phyloP scores from a whole-genome alignment of 1,284 basidiomycete species.

The Leccinum solheimii region DNA sequence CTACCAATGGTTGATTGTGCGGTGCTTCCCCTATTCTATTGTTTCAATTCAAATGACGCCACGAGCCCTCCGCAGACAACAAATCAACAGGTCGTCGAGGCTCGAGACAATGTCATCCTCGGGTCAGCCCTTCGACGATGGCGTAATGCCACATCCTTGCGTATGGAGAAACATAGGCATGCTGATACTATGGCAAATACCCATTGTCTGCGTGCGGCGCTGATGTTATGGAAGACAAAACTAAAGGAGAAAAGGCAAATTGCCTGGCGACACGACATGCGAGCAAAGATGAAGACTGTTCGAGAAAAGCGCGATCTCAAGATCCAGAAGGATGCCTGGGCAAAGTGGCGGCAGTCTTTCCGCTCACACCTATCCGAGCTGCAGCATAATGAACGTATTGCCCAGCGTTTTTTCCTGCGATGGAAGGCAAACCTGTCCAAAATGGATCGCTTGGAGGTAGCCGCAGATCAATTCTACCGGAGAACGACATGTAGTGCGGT shows the following conservation, averaged over 20 bases:
- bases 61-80: slow-evolving; percentile 49
- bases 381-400: slow-evolving; percentile 46
- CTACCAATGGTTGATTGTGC: slow-evolving; percentile 67
- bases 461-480: slow-evolving; percentile 48
- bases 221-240: slow-evolving; percentile 52
- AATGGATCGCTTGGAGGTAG: slow-evolving; percentile 45
- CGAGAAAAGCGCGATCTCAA: slow-evolving; percentile 52
- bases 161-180: slow-evolving; percentile 40
- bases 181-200: slow-evolving; percentile 44
- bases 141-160: slow-evolving; percentile 44
- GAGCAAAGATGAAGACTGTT: slow-evolving; percentile 60
- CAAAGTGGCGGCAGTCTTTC: slow-evolving; percentile 59
- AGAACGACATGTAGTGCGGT: slow-evolving; percentile 39
- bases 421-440: slow-evolving; percentile 51
- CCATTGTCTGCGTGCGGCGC: slow-evolving; percentile 41
- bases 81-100: slow-evolving; percentile 57
- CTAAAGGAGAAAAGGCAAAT: slow-evolving; percentile 51
- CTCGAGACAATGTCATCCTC: slow-evolving; percentile 59
- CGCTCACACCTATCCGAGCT: slow-evolving; percentile 49
- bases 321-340: slow-evolving; percentile 55
- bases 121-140: slow-evolving; percentile 58
- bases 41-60: slow-evolving; percentile 15
- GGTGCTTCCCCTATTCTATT: slow-evolving; percentile 32
- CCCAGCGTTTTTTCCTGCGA: slow-evolving; percentile 43
- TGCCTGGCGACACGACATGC: slow-evolving; percentile 67